Base-by-base conservation (phyloP, 2,329 filamentous ascomycete species). In the Biscogniauxia sp. region DNA sequence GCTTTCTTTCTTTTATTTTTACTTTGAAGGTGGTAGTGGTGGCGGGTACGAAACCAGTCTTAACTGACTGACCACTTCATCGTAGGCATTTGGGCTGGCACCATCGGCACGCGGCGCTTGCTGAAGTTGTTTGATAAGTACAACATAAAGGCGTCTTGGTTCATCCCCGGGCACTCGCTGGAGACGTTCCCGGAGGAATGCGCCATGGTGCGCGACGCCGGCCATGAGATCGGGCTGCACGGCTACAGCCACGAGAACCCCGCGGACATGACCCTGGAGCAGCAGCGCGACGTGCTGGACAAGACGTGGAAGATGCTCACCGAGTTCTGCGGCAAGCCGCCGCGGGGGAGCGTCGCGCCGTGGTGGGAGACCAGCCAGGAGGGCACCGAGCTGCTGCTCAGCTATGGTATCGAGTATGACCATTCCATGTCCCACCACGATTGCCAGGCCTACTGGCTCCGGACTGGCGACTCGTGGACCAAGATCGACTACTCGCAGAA, bases 231-330 rank as follows among this genome's bases (percentile, higher is more conserved):
- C 15, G 79, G 82, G 13, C 79, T 85, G n/a, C 89, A 92, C 64
- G 89, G 88, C 4, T 92, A 92, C 75, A 86, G 83, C 0, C 89
- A 92, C 68, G 89, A 92, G 71, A 92, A 92, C 67, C 88, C 89
- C 0, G 80, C 79, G 0, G 84, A 87, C 59, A 91, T 92, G 88
- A 89, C 82, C 0, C 72, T 90, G 1, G 89, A 92, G 70, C 90
- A 93, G 75, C 90, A 93, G 73, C 83, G 82, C 15, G 88, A 90
- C 60, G 87, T 93, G 17, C 81, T 94, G 5, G 87, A 90, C 68
- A 91, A 91, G 74, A 91, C 88, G 19, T 91, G 88, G 71, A 82
- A 83, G 20, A 80, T 92, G 74, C 81, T 92, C 37, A 91, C 86
- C 0, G 85, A 88, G 0, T 89, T 93, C 68, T 84, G 83, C 50